These are phyloP conservation scores for Raphanus raphanistrum DNA, from an alignment of 345 rosid genomes.

Conservation along the genomic window DNA sequence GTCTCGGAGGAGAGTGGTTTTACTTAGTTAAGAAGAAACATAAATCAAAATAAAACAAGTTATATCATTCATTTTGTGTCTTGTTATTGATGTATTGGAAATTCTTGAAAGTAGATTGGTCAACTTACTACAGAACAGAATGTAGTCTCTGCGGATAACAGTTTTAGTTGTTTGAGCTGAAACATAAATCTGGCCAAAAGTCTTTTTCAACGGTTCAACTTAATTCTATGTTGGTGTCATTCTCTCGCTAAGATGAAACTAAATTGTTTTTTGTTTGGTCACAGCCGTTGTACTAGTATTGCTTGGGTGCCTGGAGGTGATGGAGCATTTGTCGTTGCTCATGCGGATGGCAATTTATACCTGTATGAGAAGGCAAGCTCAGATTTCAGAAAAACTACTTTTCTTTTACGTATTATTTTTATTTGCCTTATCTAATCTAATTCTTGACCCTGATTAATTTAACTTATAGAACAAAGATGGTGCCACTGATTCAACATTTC, in stretches of 20 bases:
- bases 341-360: constrained; percentile 92
- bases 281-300: constrained; percentile 88
- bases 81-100: constrained; percentile 2
- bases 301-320: constrained; percentile 98
- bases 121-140: background rate
- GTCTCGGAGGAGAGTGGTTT: background rate
- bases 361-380: constrained; percentile 95
- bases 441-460: constrained; percentile 9
- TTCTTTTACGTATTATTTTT: constrained; percentile 10
- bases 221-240: background rate
- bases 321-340: constrained; percentile 94
- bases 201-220: background rate
- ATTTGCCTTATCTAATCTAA: constrained; percentile 15
- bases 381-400: background rate
- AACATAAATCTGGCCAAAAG: constrained; percentile 7
- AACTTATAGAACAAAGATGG: constrained; percentile 76
- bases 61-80: background rate
- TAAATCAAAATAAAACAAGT: background rate
- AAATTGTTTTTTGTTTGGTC: constrained; percentile 30
- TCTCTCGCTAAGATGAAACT: constrained; percentile 7
- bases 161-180: background rate
- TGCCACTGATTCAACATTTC: constrained; percentile 92
- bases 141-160: background rate
- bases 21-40: background rate
- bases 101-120: background rate